Base-by-base conservation (phyloP, 805 yeast genomes). In the Candida sphagnicola region DNA sequence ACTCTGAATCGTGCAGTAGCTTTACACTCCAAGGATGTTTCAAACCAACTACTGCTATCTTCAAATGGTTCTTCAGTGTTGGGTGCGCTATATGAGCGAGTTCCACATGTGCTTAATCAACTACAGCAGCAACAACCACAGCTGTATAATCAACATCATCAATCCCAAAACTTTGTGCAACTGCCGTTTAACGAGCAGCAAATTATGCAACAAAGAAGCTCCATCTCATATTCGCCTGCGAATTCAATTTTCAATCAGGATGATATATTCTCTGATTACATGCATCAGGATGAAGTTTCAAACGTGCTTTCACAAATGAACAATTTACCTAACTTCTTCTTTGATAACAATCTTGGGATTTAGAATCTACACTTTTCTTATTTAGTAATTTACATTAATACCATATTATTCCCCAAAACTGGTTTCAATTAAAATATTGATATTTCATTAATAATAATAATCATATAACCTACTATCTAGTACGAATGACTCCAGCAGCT, bases 401-500 rank as follows among this genome's bases (percentile, higher is more conserved):
- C 31, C 10, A 11, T 28, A 28, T 14, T 23, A 28, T n/a, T n/a
- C n/a, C n/a, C n/a, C n/a, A n/a, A n/a, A n/a, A n/a, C n/a, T n/a
- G n/a, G n/a, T n/a, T n/a, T n/a, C n/a, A n/a, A n/a, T n/a, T n/a
- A n/a, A n/a, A n/a, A n/a, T n/a, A n/a, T n/a, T n/a, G n/a, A n/a
- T n/a, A n/a, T n/a, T n/a, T n/a, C n/a, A n/a, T n/a, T n/a, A n/a
- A n/a, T n/a, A n/a, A n/a, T n/a, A n/a, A n/a, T n/a, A n/a, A n/a
- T n/a, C n/a, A n/a, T n/a, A n/a, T n/a, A n/a, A n/a, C n/a, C 24
- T 21, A 6, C 33, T 59, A 82, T 58, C 95, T 82, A 23, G 95
- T 88, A 61, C 96, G 83, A 56, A 93, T 90, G 40, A 93, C 85
- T 62, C 99, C 99, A 14, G 98, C 96, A 40, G 97, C 96, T 60